A percentile compares a stretch with the other conserved stretches of the same genome.
These are phyloP conservation scores for Sclerotinia nivalis DNA, from an alignment of 2,329 filamentous ascomycete genomes.

Conservation along the genomic window DNA sequence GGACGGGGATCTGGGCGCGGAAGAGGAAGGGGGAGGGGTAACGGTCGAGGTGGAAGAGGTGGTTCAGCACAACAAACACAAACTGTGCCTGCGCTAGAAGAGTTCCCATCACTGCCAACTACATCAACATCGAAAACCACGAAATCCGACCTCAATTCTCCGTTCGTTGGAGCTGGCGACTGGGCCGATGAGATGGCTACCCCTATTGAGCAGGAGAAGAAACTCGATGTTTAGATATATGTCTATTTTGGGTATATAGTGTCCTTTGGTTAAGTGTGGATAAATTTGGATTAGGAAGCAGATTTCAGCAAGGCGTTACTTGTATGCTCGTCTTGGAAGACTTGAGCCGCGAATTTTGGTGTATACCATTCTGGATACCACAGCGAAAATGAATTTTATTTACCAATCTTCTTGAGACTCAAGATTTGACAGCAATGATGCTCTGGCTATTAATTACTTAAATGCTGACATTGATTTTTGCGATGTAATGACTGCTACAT, in stretches of 20 bases:
- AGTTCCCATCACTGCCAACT: slow-evolving; percentile 35
- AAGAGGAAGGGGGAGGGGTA: slow-evolving; percentile 11
- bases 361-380: not conserved
- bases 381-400: not conserved
- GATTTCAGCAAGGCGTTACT: slow-evolving; percentile 5
- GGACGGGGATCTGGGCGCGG: slow-evolving; percentile 29
- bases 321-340: slow-evolving; percentile 4
- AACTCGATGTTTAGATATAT: not conserved
- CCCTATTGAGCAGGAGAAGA: slow-evolving; percentile 35
- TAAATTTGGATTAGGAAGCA: slow-evolving; percentile 3
- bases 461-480: not conserved
- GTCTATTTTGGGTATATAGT: not conserved
- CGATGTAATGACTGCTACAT: not conserved
- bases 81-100: slow-evolving; percentile 31
- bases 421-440: not conserved
- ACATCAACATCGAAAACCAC: slow-evolving; percentile 8
- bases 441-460: not conserved
- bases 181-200: slow-evolving; percentile 41
- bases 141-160: slow-evolving; percentile 24
- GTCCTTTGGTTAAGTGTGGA: not conserved
- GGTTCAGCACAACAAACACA: slow-evolving; percentile 23
- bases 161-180: slow-evolving; percentile 28
- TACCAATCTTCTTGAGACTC: not conserved
- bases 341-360: slow-evolving; percentile 1
- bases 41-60: slow-evolving; percentile 29